A percentile compares a stretch with the other conserved stretches of the same genome.
phyloP scores from a whole-genome alignment of 2,329 filamentous ascomycete species.

The Fusarium dimerum region DNA sequence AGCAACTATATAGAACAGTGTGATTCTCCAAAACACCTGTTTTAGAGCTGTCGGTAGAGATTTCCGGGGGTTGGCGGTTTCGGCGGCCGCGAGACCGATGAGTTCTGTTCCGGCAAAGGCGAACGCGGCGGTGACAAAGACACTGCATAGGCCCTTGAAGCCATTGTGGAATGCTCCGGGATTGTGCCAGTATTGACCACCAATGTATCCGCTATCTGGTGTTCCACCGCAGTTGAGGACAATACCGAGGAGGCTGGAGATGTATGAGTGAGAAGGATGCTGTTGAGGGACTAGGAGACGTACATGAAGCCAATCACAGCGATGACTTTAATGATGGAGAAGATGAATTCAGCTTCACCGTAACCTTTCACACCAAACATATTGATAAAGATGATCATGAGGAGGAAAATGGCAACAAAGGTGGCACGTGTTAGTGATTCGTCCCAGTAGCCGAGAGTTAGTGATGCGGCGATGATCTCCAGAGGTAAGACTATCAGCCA shows the following conservation, averaged over 20 bases:
- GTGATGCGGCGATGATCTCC: slow-evolving; percentile 82
- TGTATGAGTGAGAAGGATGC: slow-evolving; percentile 35
- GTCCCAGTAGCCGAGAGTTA: slow-evolving; percentile 83
- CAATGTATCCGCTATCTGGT: slow-evolving; percentile 74
- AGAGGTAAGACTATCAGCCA: slow-evolving; percentile 84
- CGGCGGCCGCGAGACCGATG: slow-evolving; percentile 74
- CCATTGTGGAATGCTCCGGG: slow-evolving; percentile 83
- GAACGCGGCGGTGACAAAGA: slow-evolving; percentile 76
- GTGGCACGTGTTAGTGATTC: slow-evolving; percentile 62
- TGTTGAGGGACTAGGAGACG: too few species aligned
- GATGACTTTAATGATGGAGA: slow-evolving; percentile 81
- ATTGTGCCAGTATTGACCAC: slow-evolving; percentile 72
- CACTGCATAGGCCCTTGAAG: slow-evolving; percentile 77
- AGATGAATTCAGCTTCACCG: slow-evolving; percentile 86
- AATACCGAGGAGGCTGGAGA: slow-evolving; percentile 72
- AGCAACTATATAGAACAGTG: slow-evolving; percentile 86
- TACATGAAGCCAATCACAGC: slow-evolving; percentile 88
- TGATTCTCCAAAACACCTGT: slow-evolving; percentile 94
- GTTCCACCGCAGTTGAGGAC: slow-evolving; percentile 83
- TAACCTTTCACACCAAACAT: slow-evolving; percentile 86
- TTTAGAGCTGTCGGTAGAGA: slow-evolving; percentile 85
- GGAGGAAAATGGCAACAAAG: slow-evolving; percentile 81
- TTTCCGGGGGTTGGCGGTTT: slow-evolving; percentile 75
- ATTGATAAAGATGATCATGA: slow-evolving; percentile 77
- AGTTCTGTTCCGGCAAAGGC: slow-evolving; percentile 76